Base-by-base conservation (phyloP, 1,139 yeast species). In the Debaryomyces robertsiae region DNA sequence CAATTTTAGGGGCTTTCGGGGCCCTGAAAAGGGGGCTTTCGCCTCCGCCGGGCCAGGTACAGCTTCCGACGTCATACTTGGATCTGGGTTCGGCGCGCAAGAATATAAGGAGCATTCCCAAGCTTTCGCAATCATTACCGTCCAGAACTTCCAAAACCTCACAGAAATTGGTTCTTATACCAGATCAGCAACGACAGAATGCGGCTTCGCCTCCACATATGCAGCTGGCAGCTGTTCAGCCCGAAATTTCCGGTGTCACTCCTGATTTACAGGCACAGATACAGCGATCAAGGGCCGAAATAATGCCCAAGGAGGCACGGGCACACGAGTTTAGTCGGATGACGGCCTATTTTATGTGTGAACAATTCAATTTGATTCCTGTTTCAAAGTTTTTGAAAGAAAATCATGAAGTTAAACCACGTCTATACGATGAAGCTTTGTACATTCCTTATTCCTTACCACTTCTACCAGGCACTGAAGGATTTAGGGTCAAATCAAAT, bases 391-490 rank as follows among this genome's bases (percentile, higher is more conserved):
- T 87, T 53, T 63, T 91, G 32, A 69, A 77, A 33, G 72, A 75
- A 11, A 74, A 83, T 40, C 98, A 91, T 60, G 83, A 83, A 53
- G 95, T 90, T 2, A 77, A 87, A 17, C 96, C 97, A 1, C 68
- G 97, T 45, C 60, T 86, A 19, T 91, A 91, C 53, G 97, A 91
- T 59, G 98, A 91, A 53, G 95, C 91, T 5, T 65, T 93, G 24
- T 93, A 90, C 57, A 93, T 89, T 2, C 96, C 96, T 0, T 93
- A 93, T 54, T 77, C 90, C 17, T 68, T 93, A 35, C 98, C 98
- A 0, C 67, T 93, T 25, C 67, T 90, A 3, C 95, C 96, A 0
- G 98, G 98, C 1, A 79, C 78, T 39, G 91, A 86, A 48, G 96
- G 95, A 0, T 84, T 79, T 49, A 68, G 98, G 42, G 85, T 91